Conservation (phyloP, 140 eudicot species). For the Cichorium intybus region DNA sequence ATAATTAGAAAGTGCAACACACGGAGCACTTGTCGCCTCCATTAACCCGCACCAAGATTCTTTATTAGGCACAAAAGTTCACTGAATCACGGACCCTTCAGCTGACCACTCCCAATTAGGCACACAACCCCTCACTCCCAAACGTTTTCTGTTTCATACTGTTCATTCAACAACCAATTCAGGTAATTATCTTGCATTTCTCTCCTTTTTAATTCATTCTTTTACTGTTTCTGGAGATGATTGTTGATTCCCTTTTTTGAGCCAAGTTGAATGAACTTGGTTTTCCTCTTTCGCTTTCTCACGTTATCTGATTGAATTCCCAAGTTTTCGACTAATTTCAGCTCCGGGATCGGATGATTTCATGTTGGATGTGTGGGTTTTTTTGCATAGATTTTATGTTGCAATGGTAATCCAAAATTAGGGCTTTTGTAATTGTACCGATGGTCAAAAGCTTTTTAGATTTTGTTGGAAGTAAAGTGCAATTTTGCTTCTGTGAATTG, state of each 20-base stretch:
- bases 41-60: constrained; percentile 25
- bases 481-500: not conserved
- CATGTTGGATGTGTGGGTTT: not conserved
- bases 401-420: not conserved
- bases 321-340: not conserved
- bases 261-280: not conserved
- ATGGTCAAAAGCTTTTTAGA: not conserved
- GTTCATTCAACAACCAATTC: constrained; percentile 1
- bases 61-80: constrained; percentile 9
- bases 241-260: not conserved
- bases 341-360: not conserved
- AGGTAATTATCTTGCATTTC: constrained; percentile 17
- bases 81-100: constrained; percentile 13
- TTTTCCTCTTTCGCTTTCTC: not conserved
- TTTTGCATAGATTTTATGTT: constrained; percentile 7
- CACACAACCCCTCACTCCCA: constrained; percentile 8
- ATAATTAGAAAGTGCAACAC: constrained; percentile 31
- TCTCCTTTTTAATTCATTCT: not conserved
- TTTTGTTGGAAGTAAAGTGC: not conserved
- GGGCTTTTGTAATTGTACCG: constrained; percentile 1
- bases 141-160: constrained; percentile 1
- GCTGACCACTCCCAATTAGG: constrained; percentile 14
- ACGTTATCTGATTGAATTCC: constrained; percentile 2
- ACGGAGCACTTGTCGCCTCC: constrained; percentile 39
- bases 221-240: not conserved